phyloP scores from a whole-genome alignment of 169 alveolate genomes.

The Plasmodium cynomolgi region DNA sequence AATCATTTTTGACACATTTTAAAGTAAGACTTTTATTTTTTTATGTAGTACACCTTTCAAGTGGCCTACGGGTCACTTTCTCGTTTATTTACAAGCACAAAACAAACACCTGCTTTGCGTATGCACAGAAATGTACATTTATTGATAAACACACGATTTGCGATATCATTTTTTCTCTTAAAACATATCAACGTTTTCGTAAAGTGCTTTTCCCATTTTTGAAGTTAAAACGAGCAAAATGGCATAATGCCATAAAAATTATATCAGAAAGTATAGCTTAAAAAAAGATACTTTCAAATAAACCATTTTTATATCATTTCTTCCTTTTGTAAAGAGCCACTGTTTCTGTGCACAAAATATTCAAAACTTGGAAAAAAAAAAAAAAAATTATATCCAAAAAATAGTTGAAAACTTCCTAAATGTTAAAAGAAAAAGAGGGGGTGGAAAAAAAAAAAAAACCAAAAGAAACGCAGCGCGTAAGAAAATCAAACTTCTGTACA shows the following conservation, averaged over 20 bases:
- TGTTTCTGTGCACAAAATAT: conserved; percentile 30
- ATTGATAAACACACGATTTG: neutral
- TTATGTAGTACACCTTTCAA: neutral
- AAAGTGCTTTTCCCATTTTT: neutral
- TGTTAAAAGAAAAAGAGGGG: neutral
- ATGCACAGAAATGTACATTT: neutral
- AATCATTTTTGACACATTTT: neutral
- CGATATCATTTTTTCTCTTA: neutral
- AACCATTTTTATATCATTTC: neutral
- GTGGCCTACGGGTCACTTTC: neutral
- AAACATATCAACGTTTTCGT: neutral
- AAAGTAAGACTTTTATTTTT: neutral
- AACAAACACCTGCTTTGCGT: neutral
- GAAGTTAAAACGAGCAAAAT: neutral
- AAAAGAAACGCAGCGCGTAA: neutral
- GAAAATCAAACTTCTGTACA: neutral
- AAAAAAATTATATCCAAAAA: conserved; percentile 3
- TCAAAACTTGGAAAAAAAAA: neutral
- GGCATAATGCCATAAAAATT: neutral
- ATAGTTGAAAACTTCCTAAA: neutral
- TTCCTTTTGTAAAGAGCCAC: neutral
- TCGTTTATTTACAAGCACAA: neutral
- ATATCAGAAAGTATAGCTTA: neutral
- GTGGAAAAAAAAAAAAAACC: neutral
- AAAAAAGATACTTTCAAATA: neutral